phyloP scores from a whole-genome alignment of 2,329 filamentous ascomycete species.

The Epicoccum sorghinum region DNA sequence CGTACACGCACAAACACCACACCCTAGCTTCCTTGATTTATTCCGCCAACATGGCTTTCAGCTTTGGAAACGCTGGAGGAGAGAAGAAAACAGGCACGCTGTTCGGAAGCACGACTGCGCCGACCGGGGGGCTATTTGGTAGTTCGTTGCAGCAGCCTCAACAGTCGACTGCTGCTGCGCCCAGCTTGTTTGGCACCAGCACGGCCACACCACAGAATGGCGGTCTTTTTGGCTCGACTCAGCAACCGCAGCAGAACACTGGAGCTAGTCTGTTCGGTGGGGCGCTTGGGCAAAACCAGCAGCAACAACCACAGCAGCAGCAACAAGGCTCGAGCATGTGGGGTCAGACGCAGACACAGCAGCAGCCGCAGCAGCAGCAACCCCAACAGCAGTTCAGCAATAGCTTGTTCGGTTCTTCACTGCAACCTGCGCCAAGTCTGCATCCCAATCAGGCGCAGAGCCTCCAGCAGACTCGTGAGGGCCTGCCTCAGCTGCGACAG shows the following conservation, averaged over 20 bases:
- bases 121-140: constrained; percentile 49
- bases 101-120: constrained; percentile 45
- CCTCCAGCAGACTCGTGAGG: constrained; percentile 47
- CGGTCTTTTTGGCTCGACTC: constrained; percentile 25
- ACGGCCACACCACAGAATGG: constrained; percentile 29
- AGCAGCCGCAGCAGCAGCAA: constrained; percentile 47
- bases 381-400: constrained; percentile 48
- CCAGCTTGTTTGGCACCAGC: constrained; percentile 26
- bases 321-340: constrained; percentile 47
- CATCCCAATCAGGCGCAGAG: constrained; percentile 38
- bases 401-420: constrained; percentile 48
- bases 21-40: neutral
- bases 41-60: constrained; percentile 36
- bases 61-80: constrained; percentile 34
- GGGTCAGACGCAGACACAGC: constrained; percentile 49
- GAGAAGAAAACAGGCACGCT: constrained; percentile 47
- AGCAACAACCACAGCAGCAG: constrained; percentile 25
- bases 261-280: constrained; percentile 31
- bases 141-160: constrained; percentile 43
- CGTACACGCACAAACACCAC: constrained; percentile 9
- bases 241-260: constrained; percentile 19
- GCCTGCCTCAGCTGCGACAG: constrained; percentile 44
- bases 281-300: constrained; percentile 14
- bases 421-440: constrained; percentile 41
- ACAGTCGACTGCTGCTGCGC: constrained; percentile 44